A percentile compares a stretch with the other conserved stretches of the same genome.
Evolutionary conservation across 345 rosid species (phyloP).

Genomic region (Cardiospermum halicacabum): DNA sequence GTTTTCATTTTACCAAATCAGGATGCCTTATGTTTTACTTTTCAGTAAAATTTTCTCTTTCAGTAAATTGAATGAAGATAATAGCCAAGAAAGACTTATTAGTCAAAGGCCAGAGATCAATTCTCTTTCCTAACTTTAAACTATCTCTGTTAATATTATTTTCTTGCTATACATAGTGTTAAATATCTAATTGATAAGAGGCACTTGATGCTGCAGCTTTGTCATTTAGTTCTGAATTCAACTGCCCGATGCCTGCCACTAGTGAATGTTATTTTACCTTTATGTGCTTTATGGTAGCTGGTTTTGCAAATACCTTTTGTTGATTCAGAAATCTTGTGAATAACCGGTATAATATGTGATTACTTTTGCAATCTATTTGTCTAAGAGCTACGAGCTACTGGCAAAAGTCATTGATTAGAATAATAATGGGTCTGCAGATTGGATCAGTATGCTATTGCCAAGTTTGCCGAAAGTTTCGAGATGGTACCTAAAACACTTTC

Average conservation of each 20-base stretch:
- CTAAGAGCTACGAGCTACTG: not conserved
- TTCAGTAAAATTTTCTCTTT: not conserved
- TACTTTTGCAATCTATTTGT: not conserved
- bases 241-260: not conserved
- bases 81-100: not conserved
- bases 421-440: constrained; percentile 45
- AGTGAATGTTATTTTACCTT: too few species aligned
- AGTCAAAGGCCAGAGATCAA: not conserved
- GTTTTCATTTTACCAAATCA: not conserved
- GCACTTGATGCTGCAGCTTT: not conserved
- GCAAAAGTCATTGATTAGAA: not conserved
- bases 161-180: not conserved
- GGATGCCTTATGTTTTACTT: too few species aligned
- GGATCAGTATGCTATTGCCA: constrained; percentile 92
- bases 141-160: not conserved
- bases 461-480: constrained; percentile 97
- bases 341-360: not conserved
- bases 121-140: not conserved
- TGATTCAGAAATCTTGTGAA: not conserved
- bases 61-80: not conserved
- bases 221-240: not conserved
- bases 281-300: not conserved
- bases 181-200: not conserved
- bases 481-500: constrained; percentile 86
- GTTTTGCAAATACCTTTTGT: not conserved